These are phyloP conservation scores for Hericium rajendrae DNA, from an alignment of 768 basidiomycete species.

Conservation along the genomic window DNA sequence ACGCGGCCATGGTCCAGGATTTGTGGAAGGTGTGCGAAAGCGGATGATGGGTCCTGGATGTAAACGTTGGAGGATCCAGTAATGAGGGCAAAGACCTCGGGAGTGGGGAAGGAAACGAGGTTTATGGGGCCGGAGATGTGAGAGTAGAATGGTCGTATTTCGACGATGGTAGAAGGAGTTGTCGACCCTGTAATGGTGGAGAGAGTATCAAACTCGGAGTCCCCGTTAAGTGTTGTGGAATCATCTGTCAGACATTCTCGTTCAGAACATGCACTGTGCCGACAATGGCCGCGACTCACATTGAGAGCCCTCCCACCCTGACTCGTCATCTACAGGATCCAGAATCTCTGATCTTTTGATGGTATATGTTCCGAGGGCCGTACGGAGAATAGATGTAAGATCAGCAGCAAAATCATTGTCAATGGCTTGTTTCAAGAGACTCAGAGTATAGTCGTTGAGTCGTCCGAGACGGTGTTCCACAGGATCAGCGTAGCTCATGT, in stretches of 20 bases:
- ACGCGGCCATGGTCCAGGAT: background rate
- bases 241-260: background rate
- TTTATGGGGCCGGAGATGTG: background rate
- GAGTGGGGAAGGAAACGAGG: background rate
- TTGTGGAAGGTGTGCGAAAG: background rate
- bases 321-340: background rate
- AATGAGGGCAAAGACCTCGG: background rate
- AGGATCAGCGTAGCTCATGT: background rate
- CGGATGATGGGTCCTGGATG: background rate
- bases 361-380: background rate
- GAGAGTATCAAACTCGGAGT: background rate
- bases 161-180: background rate
- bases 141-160: background rate
- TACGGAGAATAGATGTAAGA: background rate
- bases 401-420: background rate
- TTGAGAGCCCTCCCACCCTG: background rate
- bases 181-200: background rate
- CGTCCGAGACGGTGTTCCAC: background rate
- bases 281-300: background rate
- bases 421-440: background rate
- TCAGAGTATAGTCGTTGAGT: background rate
- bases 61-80: background rate
- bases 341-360: background rate
- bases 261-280: too few species aligned
- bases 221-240: background rate